These are phyloP conservation scores for Podospora fimiseda DNA, from an alignment of 495 filamentous ascomycete genomes.

Conservation along the genomic window DNA sequence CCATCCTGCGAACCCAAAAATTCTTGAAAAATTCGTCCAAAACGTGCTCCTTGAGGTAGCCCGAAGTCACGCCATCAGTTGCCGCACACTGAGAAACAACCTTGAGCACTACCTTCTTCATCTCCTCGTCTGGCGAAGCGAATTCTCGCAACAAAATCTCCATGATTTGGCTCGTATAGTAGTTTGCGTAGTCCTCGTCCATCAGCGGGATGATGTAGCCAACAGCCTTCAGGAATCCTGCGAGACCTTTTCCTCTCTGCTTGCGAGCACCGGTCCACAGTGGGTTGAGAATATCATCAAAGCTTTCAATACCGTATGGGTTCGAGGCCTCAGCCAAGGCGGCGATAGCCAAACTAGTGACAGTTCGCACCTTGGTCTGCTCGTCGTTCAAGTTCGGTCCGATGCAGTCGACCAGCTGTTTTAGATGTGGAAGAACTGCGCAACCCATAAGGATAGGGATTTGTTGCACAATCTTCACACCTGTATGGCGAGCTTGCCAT, in stretches of 20 bases:
- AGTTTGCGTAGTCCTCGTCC: constrained; percentile 99
- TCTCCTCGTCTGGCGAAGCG: constrained; percentile 94
- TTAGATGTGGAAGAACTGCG: constrained; percentile 91
- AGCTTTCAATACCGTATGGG: constrained; percentile 98
- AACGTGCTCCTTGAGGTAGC: constrained; percentile 91
- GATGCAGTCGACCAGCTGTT: constrained; percentile 94
- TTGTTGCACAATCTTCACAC: constrained; percentile 98
- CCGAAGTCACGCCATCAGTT: constrained; percentile 89
- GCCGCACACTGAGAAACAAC: constrained; percentile 95
- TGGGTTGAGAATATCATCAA: constrained; percentile 94
- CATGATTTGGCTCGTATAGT: constrained; percentile 98
- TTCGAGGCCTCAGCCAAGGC: constrained; percentile 94
- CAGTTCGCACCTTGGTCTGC: constrained; percentile 93
- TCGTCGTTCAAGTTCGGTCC: constrained; percentile 94
- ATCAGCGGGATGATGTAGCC: constrained; percentile 98
- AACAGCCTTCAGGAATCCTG: constrained; percentile 94
- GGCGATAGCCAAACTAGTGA: constrained; percentile 90
- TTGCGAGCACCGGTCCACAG: constrained; percentile 94
- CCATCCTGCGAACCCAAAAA: constrained; percentile 98
- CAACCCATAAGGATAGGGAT: constrained; percentile 99
- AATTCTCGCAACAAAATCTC: constrained; percentile 96
- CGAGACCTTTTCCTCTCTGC: constrained; percentile 92
- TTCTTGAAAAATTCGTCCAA: constrained; percentile 96
- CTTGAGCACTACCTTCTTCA: constrained; percentile 99
- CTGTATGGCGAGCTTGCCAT: constrained; percentile 98